These are phyloP conservation scores for Fusarium newnesense DNA, from an alignment of 2,329 filamentous ascomycete species.

Conservation along the genomic window DNA sequence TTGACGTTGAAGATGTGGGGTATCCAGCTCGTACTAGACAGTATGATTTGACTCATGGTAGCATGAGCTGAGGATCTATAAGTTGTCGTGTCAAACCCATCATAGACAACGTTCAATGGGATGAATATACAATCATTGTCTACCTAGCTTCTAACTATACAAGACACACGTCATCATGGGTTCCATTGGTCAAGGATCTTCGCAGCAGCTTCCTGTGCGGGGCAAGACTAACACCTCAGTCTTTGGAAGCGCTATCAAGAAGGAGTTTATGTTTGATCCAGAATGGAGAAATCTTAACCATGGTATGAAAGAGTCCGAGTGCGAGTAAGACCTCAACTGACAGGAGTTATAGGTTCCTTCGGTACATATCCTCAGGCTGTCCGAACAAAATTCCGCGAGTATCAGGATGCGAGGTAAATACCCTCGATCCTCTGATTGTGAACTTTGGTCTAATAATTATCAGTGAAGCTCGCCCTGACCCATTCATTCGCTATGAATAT, in stretches of 20 bases:
- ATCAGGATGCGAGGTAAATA: conserved; percentile 65
- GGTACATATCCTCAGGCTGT: conserved; percentile 77
- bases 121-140: not conserved
- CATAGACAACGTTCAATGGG: not conserved
- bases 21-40: conserved; percentile 3
- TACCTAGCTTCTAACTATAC: not conserved
- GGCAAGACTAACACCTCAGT: conserved; percentile 27
- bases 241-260: conserved; percentile 57
- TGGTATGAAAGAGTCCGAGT: conserved; percentile 58
- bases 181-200: conserved; percentile 26
- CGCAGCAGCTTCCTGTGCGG: conserved; percentile 39
- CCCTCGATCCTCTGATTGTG: not conserved
- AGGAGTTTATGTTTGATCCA: conserved; percentile 76
- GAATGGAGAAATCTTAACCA: conserved; percentile 82
- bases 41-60: conserved; percentile 31
- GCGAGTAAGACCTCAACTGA: not conserved
- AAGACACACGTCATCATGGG: conserved; percentile 29
- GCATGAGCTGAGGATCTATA: conserved; percentile 9
- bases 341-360: conserved; percentile 71
- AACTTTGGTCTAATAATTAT: not conserved
- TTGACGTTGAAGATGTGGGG: conserved; percentile 40
- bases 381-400: conserved; percentile 66
- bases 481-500: conserved; percentile 78
- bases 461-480: conserved; percentile 75
- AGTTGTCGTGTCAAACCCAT: not conserved